Evolutionary conservation across 2,329 filamentous ascomycete species (phyloP).

Genomic region (Stromatinia cepivora): DNA sequence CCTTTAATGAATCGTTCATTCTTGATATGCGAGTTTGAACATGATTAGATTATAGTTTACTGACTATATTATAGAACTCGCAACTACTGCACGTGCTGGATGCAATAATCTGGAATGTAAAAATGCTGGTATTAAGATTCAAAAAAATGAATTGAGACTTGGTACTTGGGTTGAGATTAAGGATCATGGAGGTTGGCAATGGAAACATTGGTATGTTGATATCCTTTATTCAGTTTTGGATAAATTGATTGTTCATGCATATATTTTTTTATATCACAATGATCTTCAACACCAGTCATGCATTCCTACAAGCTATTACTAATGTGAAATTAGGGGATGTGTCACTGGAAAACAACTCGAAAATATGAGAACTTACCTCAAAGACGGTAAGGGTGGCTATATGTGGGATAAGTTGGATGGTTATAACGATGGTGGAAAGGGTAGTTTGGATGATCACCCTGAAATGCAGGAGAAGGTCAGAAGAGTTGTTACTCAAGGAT

Average conservation of each 20-base stretch:
- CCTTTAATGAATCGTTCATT: background rate
- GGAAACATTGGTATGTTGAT: conserved; percentile 79
- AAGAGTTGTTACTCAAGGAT: conserved; percentile 70
- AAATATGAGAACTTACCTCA: conserved; percentile 60
- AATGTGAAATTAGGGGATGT: conserved; percentile 67
- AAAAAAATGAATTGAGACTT: conserved; percentile 76
- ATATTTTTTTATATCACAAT: background rate
- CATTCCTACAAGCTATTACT: background rate
- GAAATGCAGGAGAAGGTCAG: conserved; percentile 73
- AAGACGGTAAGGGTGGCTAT: conserved; percentile 50
- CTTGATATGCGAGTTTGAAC: background rate
- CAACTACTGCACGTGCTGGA: conserved; percentile 68
- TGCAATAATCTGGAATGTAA: conserved; percentile 75
- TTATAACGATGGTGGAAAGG: conserved; percentile 79
- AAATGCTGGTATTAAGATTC: conserved; percentile 65
- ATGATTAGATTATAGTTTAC: background rate
- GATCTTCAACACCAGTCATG: background rate
- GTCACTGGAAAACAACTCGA: conserved; percentile 73
- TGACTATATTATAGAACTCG: conserved; percentile 58
- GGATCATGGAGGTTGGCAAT: conserved; percentile 65
- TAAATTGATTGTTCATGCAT: background rate
- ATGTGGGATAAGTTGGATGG: conserved; percentile 49
- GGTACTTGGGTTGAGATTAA: conserved; percentile 68
- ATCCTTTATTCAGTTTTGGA: background rate
- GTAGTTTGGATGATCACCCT: conserved; percentile 44